Percentiles rank a stretch among this genome's conserved stretches.
These are phyloP conservation scores for Thielaviopsis euricoi DNA, from an alignment of 2,329 filamentous ascomycete species.

Conservation along the genomic window DNA sequence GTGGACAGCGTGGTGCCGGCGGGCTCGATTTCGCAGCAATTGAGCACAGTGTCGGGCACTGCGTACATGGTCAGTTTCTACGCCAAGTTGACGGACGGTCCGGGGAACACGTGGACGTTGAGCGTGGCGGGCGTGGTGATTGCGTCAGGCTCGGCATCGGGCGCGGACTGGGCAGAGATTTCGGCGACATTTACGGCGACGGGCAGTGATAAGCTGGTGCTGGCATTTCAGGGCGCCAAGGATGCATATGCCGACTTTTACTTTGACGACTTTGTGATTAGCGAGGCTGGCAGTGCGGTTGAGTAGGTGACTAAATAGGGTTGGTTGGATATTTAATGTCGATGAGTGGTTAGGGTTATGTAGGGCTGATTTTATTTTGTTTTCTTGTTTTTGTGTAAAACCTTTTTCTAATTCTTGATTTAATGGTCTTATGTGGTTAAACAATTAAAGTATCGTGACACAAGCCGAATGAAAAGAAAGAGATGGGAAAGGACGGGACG, in stretches of 20 bases:
- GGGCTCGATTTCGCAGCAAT: not conserved
- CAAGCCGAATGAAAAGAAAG: too few species aligned
- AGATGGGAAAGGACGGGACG: too few species aligned
- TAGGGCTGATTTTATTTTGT: too few species aligned
- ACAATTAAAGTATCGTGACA: too few species aligned
- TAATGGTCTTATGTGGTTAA: too few species aligned
- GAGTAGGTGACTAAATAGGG: not conserved
- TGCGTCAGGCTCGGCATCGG: not conserved
- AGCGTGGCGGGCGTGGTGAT: not conserved
- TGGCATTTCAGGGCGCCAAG: not conserved
- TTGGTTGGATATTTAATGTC: too few species aligned
- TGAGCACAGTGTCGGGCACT: not conserved
- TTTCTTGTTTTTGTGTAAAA: too few species aligned
- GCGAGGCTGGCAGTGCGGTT: not conserved
- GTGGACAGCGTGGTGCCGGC: not conserved
- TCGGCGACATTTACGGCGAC: not conserved
- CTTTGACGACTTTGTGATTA: not conserved
- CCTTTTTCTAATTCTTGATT: too few species aligned
- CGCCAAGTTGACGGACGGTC: not conserved
- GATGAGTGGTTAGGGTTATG: too few species aligned
- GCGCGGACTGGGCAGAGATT: not conserved
- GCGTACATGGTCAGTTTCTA: not conserved
- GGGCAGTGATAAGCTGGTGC: not conserved
- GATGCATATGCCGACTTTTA: not conserved
- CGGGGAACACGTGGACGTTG: conserved; percentile 2